Percentiles rank a stretch among this genome's conserved stretches.
Conservation (phyloP, 176 grass and related monocot genomes). For the Oryza officinalis region DNA sequence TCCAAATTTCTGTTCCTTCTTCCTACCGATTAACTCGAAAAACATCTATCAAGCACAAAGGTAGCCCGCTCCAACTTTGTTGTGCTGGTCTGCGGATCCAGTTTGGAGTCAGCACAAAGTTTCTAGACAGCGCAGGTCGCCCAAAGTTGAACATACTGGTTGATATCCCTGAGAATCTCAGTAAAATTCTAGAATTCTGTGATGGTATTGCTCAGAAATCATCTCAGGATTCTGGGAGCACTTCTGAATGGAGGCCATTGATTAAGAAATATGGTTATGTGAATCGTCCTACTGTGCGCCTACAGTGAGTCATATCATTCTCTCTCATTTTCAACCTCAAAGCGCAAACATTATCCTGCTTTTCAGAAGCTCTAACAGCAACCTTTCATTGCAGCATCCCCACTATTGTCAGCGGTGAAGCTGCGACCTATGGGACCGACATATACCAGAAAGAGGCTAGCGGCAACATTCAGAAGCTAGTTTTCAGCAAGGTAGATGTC, state of each 20-base stretch:
- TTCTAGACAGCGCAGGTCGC: constrained; percentile 60
- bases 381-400: constrained; percentile 68
- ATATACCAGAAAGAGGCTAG: constrained; percentile 66
- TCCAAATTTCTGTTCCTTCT: constrained; percentile 48
- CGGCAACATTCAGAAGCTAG: constrained; percentile 72
- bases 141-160: constrained; percentile 78
- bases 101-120: constrained; percentile 76
- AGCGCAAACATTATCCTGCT: neutral
- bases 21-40: constrained; percentile 55
- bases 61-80: constrained; percentile 58
- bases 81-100: constrained; percentile 52
- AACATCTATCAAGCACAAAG: constrained; percentile 53
- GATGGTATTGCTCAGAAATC: constrained; percentile 58
- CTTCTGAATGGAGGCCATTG: constrained; percentile 80
- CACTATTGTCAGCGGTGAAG: constrained; percentile 37
- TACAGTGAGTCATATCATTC: constrained; percentile 61
- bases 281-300: constrained; percentile 57
- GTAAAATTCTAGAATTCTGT: constrained; percentile 67
- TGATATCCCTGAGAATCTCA: constrained; percentile 66
- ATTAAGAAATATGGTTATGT: constrained; percentile 66
- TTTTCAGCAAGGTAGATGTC: constrained; percentile 62
- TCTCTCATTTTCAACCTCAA: constrained; percentile 14
- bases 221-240: constrained; percentile 66
- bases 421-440: constrained; percentile 59
- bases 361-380: constrained; percentile 14